Percentiles rank a stretch among this genome's conserved stretches.
phyloP scores from a whole-genome alignment of 768 basidiomycete genomes.

The Leucosporidium scottii region DNA sequence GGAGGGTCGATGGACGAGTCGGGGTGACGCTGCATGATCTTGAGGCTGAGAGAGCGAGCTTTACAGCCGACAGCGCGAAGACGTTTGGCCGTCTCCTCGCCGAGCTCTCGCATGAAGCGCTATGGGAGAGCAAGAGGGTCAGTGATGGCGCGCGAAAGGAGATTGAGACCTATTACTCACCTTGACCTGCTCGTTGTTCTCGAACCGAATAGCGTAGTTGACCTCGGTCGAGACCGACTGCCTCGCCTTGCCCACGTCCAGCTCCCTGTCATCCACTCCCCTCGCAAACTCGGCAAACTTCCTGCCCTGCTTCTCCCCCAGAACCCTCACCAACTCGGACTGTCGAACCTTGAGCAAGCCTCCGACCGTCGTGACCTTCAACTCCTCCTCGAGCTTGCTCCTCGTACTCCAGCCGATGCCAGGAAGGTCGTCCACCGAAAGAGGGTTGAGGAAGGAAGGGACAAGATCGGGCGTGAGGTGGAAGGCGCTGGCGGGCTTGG shows the following conservation, averaged over 20 bases:
- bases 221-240: constrained; percentile 92
- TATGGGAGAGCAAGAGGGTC: constrained; percentile 42
- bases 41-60: constrained; percentile 71
- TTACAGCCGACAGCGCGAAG: constrained; percentile 61
- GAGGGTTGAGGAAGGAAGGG: constrained; percentile 54
- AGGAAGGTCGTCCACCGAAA: constrained; percentile 72
- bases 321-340: constrained; percentile 53
- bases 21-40: constrained; percentile 79
- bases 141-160: too few species aligned
- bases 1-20: constrained; percentile 80
- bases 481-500: constrained; percentile 83
- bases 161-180: constrained; percentile 26
- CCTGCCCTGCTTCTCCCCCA: constrained; percentile 77
- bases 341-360: constrained; percentile 50
- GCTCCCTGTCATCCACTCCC: constrained; percentile 69
- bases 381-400: constrained; percentile 56
- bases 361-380: constrained; percentile 63
- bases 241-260: constrained; percentile 76
- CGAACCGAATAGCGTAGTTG: constrained; percentile 93
- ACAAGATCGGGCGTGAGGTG: constrained; percentile 59
- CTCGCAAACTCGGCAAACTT: constrained; percentile 74
- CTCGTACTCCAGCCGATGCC: constrained; percentile 73
- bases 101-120: constrained; percentile 67
- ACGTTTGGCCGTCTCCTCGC: constrained; percentile 65
- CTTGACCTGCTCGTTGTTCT: constrained; percentile 71